These are phyloP conservation scores for Mycena alexandri DNA, from an alignment of 768 basidiomycete species.

Conservation along the genomic window DNA sequence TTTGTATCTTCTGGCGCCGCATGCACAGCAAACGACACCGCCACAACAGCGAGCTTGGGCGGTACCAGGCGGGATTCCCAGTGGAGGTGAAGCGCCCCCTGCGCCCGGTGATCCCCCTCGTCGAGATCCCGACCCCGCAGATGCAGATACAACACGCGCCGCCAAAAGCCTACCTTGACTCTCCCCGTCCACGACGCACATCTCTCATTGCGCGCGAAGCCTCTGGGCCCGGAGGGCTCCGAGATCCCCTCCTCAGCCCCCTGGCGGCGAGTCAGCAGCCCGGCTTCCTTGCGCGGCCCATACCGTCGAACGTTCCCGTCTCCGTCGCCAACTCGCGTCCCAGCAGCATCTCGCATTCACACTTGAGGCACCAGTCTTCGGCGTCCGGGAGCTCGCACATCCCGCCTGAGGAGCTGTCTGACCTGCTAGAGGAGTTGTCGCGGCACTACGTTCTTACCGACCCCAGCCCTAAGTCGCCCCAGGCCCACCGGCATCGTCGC, in stretches of 20 bases:
- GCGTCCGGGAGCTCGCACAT: not conserved
- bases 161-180: conserved; percentile 22
- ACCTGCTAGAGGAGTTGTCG: conserved; percentile 21
- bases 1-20: not conserved
- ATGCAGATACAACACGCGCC: no score
- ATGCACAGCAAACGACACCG: not conserved
- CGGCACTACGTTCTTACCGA: conserved; percentile 22
- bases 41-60: not conserved
- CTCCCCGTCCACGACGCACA: not conserved
- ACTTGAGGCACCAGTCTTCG: not conserved
- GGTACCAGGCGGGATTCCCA: not conserved
- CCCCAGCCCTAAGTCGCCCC: not conserved
- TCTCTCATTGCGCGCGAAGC: conserved; percentile 3
- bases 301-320: conserved; percentile 18
- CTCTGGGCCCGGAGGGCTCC: not conserved
- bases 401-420: conserved; percentile 20
- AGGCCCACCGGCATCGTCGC: conserved; percentile 4
- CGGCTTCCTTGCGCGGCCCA: conserved; percentile 16
- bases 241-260: conserved; percentile 6
- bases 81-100: conserved; percentile 13
- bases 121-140: no score
- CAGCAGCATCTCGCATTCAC: not conserved
- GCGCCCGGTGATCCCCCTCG: no score
- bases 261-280: conserved; percentile 23
- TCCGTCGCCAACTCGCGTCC: conserved; percentile 10